Evolutionary conservation across 108 stramenopile species (phyloP).

Genomic region (Conticribra weissflogii): DNA sequence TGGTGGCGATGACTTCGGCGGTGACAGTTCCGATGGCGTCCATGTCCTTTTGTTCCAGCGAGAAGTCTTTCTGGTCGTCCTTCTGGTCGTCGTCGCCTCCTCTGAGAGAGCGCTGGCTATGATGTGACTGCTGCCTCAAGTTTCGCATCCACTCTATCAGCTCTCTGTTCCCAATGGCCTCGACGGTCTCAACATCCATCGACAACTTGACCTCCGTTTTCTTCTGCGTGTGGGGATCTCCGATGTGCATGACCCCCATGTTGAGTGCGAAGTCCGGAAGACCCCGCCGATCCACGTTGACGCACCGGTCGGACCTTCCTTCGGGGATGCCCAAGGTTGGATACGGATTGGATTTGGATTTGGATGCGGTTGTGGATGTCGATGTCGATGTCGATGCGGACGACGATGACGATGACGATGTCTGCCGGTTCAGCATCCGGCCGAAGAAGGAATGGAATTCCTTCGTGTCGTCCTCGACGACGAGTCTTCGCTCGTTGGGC

Average conservation of each 20-base stretch:
- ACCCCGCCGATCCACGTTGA: constrained; percentile 20
- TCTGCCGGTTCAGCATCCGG: neutral
- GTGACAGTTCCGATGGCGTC: constrained; percentile 20
- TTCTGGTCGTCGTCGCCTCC: neutral
- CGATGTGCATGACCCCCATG: constrained; percentile 32
- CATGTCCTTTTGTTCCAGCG: constrained; percentile 7
- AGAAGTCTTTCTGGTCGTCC: neutral
- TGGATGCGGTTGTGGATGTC: neutral
- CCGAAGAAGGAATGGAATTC: neutral
- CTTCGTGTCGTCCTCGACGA: neutral
- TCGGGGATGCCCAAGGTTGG: constrained; percentile 14
- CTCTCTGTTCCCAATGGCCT: neutral
- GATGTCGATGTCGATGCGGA: neutral
- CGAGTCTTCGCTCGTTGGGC: neutral
- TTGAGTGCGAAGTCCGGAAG: constrained; percentile 10
- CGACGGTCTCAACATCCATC: constrained; percentile 9
- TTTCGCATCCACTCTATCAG: neutral
- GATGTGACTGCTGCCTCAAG: no score
- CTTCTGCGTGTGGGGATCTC: neutral
- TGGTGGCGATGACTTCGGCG: constrained; percentile 15
- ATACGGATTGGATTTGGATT: neutral
- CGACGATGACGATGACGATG: neutral
- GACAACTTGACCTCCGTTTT: neutral
- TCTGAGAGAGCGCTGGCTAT: no score
- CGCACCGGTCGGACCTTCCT: constrained; percentile 18